Evolutionary conservation across 257 asterid genomes (phyloP).

Genomic region (Cruciata laevipes): DNA sequence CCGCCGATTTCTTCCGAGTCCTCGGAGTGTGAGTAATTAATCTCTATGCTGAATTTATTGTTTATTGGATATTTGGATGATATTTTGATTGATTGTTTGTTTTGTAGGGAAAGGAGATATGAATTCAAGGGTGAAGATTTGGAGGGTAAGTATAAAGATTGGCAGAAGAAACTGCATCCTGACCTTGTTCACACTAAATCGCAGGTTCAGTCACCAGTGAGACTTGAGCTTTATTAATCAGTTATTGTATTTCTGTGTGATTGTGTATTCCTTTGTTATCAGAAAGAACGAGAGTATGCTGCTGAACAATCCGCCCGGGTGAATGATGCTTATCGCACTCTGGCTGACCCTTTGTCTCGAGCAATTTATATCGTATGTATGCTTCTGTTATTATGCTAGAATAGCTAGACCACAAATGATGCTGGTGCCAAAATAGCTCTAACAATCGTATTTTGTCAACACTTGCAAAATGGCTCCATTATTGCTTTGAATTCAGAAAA

Average conservation of each 20-base stretch:
- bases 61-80: neutral
- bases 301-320: constrained; percentile 96
- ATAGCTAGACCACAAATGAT: neutral
- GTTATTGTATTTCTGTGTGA: constrained; percentile 1
- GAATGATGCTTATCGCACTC: constrained; percentile 79
- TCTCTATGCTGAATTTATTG: neutral
- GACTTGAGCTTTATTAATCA: neutral
- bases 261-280: constrained; percentile 17
- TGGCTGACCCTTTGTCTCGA: constrained; percentile 65
- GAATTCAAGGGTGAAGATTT: constrained; percentile 47
- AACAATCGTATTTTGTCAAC: neutral
- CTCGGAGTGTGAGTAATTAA: constrained; percentile 59
- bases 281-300: constrained; percentile 88
- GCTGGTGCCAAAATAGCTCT: neutral
- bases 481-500: neutral
- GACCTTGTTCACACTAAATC: constrained; percentile 91
- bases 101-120: constrained; percentile 51
- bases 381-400: neutral
- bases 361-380: constrained; percentile 72
- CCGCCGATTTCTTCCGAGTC: constrained; percentile 72
- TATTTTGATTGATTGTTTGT: neutral
- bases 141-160: constrained; percentile 76
- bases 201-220: constrained; percentile 30
- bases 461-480: neutral
- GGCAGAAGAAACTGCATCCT: constrained; percentile 99